Evolutionary conservation across 768 basidiomycete species (phyloP), one percentile per base, ranked within the genome.

Genomic region (Lactarius sanguifluus): DNA sequence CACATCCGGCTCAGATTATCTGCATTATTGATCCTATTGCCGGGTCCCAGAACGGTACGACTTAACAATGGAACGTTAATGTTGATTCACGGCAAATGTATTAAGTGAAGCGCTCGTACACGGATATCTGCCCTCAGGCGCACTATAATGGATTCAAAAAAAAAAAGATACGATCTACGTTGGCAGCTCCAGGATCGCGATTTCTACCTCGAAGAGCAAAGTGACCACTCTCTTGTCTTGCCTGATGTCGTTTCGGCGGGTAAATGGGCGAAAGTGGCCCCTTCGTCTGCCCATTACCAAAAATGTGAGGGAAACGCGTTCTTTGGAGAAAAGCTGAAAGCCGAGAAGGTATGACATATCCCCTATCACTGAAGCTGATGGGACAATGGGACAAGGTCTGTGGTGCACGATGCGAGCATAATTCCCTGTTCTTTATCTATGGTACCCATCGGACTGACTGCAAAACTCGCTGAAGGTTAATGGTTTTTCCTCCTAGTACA

Each of bases 201-300:
- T 91, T 34, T 79, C 72, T 43, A 77, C 89, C 76, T 90, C 28
- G 86, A 91, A 69, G 75, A 77, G 60, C 86, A 87, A 71, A 75
- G 77, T 2, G 87, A 92, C 68, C 76, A 89, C 68, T 81, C 82
- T 0, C 80, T 92, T 20, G 76, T 83, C 28, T 70, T 87, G 16
- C 78, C 75, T 3, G 88, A 32, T 7, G 89, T 73, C 12, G 81
- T 91, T 55, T 70, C 76, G 30, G 18, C 30, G 32, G 88, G 88
- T 88, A 47, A 41, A 68, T 57, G 32, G 54, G 74, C 77, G 10
- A 71, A 75, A 15, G 69, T 73, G 18, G 76, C 80, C 2, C 80
- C 88, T 16, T 83, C 83, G 2, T 78, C 82, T 12, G 86, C 80
- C 1, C 81, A 75, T 90, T 36, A 79, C 84, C 3, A 77, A 81